Evolutionary conservation across 1,284 basidiomycete genomes (phyloP).

Genomic region (Cryptococcus deneoformans): DNA sequence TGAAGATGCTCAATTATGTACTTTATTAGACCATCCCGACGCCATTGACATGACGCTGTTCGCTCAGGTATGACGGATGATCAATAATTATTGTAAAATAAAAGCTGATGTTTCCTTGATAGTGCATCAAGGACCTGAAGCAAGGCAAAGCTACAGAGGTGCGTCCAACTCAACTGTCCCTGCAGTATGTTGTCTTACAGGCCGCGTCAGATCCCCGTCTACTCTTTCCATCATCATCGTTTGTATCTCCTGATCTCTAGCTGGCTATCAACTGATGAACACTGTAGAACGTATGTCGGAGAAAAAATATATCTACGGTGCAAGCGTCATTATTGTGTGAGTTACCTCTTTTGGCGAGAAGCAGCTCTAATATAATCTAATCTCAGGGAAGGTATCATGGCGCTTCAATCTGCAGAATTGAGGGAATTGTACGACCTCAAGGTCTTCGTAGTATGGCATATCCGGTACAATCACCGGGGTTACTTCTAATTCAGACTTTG

Average conservation of each 20-base stretch:
- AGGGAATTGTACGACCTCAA: slow-evolving; percentile 88
- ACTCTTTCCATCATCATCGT: slow-evolving; percentile 87
- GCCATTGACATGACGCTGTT: slow-evolving; percentile 90
- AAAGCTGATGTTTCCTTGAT: background rate
- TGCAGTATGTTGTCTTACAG: no score
- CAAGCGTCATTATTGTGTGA: slow-evolving; percentile 85
- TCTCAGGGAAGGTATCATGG: slow-evolving; percentile 78
- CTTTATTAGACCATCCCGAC: slow-evolving; percentile 71
- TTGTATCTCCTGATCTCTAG: slow-evolving; percentile 4
- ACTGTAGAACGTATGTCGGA: slow-evolving; percentile 67
- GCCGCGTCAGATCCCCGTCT: slow-evolving; percentile 68
- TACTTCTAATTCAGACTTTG: background rate
- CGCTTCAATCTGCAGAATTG: slow-evolving; percentile 73
- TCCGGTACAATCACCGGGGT: background rate
- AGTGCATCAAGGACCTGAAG: slow-evolving; percentile 85
- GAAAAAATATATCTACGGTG: slow-evolving; percentile 90
- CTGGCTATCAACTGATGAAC: slow-evolving; percentile 2
- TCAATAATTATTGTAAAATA: no score
- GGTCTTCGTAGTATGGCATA: slow-evolving; percentile 52
- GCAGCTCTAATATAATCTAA: slow-evolving; percentile 10
- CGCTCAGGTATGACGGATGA: slow-evolving; percentile 56
- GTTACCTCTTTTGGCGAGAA: background rate
- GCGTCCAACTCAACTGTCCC: background rate
- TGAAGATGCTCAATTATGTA: background rate
- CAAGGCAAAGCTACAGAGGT: slow-evolving; percentile 58